Evolutionary conservation across 306 rosid species (phyloP), one percentile per base, ranked within the genome.

Genomic region (Nissolia schottii): DNA sequence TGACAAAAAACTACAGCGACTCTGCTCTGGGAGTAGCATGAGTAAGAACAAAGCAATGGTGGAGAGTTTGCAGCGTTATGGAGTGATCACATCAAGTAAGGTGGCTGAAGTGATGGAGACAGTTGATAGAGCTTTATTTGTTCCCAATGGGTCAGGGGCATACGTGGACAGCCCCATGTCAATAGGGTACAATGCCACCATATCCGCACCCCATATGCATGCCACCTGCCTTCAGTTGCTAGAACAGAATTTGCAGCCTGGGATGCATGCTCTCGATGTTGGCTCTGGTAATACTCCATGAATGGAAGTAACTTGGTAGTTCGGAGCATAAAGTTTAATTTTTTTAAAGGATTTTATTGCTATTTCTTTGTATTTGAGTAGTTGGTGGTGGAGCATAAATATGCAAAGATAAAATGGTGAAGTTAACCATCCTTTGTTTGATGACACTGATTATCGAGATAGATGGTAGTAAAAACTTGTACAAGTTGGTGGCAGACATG

Each of bases 131-230:
- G 99, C 89, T 23, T 79, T 88, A 51, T 95, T 95, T 66, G 97
- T 88, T 29, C 99, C 97, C 0, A 81, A 76, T 49, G 99, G 92
- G 25, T 59, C 71, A 13, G 71, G 82, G 1, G 73, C 97, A 29
- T 95, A 95, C 80, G 87, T 76, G 10, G 99, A 95, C 46, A 86
- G 84, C 56, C 97, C 99, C 49, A 61, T 91, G 92, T 72, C 93
- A 0, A 91, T 95, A 63, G 99, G 99, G 16, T 91, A 86, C 70
- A 95, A 95, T 84, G 99, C 88, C 51, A 95, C 99, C 38, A 95
- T 95, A 74, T 95, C 99, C 74, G 99, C 99, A 20, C 99, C 99
- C 54, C 99, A 95, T 62, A 95, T 95, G 99, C 99, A 95, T 37
- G 99, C 93, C 4, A 91, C 80, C 12, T 95, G 99, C 84, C 97